These are phyloP conservation scores for Phlegmacium glaucopus DNA, from an alignment of 768 basidiomycete genomes.

Conservation along the genomic window DNA sequence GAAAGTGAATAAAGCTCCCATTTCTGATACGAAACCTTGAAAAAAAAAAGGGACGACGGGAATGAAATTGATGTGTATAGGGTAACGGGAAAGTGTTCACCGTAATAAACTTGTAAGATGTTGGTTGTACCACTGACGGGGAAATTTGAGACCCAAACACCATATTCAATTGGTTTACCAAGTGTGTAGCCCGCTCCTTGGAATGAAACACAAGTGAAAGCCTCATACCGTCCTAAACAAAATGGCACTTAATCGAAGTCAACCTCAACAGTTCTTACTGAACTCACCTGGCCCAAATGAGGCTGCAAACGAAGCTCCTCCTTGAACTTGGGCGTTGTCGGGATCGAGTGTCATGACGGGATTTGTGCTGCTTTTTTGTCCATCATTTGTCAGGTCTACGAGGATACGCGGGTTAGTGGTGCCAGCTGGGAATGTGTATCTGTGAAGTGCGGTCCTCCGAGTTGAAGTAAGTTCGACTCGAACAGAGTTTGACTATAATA, in stretches of 20 bases:
- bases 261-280: neutral
- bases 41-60: neutral
- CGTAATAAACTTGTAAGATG: constrained; percentile 45
- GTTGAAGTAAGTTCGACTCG: constrained; percentile 60
- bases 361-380: constrained; percentile 46
- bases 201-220: constrained; percentile 61
- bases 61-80: no score
- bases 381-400: constrained; percentile 63
- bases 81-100: no score
- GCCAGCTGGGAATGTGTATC: constrained; percentile 51
- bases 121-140: constrained; percentile 44
- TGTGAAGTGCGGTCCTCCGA: constrained; percentile 55
- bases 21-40: constrained; percentile 45
- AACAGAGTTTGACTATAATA: constrained; percentile 47
- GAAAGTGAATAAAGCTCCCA: constrained; percentile 54
- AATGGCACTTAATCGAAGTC: neutral
- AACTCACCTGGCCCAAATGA: constrained; percentile 51
- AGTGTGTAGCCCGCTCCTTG: constrained; percentile 47
- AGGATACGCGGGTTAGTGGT: constrained; percentile 49
- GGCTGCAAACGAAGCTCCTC: constrained; percentile 45
- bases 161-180: constrained; percentile 49
- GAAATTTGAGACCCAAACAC: constrained; percentile 49
- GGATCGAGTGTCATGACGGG: constrained; percentile 48
- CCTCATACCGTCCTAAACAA: constrained; percentile 44
- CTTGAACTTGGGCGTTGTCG: constrained; percentile 45